These are phyloP conservation scores for Trypanosoma melophagium DNA, from an alignment of 208 protist genomes.

Conservation along the genomic window DNA sequence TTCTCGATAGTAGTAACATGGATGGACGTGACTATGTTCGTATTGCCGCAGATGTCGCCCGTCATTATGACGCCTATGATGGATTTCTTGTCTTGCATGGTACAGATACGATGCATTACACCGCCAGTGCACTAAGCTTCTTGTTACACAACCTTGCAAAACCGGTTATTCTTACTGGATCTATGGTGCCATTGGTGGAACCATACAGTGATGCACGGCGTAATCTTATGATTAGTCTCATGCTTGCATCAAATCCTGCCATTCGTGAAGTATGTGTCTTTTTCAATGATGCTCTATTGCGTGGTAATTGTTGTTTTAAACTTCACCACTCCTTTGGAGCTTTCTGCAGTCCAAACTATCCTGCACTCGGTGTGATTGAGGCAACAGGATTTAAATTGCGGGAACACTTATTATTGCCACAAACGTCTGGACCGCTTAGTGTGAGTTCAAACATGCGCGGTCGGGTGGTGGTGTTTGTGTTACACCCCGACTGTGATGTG, in stretches of 20 bases:
- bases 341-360: conserved; percentile 89
- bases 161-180: conserved; percentile 95
- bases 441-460: conserved; percentile 54
- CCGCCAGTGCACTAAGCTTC: conserved; percentile 94
- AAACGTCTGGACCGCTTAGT: conserved; percentile 46
- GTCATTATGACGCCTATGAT: conserved; percentile 92
- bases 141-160: conserved; percentile 96
- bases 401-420: conserved; percentile 50
- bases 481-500: conserved; percentile 52
- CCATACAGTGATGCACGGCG: conserved; percentile 87
- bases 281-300: conserved; percentile 92
- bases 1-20: conserved; percentile 91
- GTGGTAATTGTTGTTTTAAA: conserved; percentile 93
- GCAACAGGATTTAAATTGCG: conserved; percentile 57
- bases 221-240: conserved; percentile 85
- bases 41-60: conserved; percentile 69
- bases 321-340: conserved; percentile 81
- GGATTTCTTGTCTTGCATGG: conserved; percentile 97
- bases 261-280: conserved; percentile 95
- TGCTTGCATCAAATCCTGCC: conserved; percentile 76
- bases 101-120: conserved; percentile 98
- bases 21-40: conserved; percentile 63
- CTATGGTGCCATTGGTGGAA: conserved; percentile 90
- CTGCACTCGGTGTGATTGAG: conserved; percentile 84
- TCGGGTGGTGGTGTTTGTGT: conserved; percentile 40